Evolutionary conservation across 2,329 filamentous ascomycete species (phyloP), one percentile per base, ranked within the genome.

Genomic region (Colletotrichum coccodes): DNA sequence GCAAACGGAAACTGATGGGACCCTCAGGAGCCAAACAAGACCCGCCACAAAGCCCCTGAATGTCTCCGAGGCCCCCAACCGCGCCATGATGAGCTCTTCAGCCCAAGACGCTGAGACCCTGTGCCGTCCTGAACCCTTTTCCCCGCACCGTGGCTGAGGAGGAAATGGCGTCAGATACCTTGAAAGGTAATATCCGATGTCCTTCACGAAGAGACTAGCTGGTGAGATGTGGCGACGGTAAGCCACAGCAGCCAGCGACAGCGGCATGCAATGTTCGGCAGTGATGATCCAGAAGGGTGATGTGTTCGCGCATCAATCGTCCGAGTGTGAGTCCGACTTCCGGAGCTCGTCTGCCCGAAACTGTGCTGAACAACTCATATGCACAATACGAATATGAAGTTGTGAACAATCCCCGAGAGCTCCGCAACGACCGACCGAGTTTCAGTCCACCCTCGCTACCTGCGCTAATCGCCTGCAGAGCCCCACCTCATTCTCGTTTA

Each of bases 91-190:
- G 40, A 40, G 36, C 40, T n/a, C 36, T 40, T 23, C 34, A 54
- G 6, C 30, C 28, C 21, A 18, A 44, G 40, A 30, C 23, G 54
- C 56, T 68, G 16, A 18, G 63, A n/a, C 61, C 54, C 64, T 38
- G 32, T 42, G 44, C 59, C 59, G 7, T 50, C 54, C 38, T 18
- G 50, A 18, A 42, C 26, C 26, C 28, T 36, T 36, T 64, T 56
- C 47, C 60, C 61, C 65, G 54, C 65, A 65, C 54, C 47, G 65
- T 56, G 54, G 61, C 61, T 54, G 61, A 40, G 26, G 30, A 16
- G 30, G 21, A 11, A 53, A 64, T 49, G 53, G 38, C 60, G 53
- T 58, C 46, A 47, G 62, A 52, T 26, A 47, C 28, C 42, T 34
- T 40, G 60, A 36, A 49, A 49, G 53, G 53, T 36, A 30, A 18